phyloP scores from a whole-genome alignment of 2,329 filamentous ascomycete species.

The Xylaria digitata region DNA sequence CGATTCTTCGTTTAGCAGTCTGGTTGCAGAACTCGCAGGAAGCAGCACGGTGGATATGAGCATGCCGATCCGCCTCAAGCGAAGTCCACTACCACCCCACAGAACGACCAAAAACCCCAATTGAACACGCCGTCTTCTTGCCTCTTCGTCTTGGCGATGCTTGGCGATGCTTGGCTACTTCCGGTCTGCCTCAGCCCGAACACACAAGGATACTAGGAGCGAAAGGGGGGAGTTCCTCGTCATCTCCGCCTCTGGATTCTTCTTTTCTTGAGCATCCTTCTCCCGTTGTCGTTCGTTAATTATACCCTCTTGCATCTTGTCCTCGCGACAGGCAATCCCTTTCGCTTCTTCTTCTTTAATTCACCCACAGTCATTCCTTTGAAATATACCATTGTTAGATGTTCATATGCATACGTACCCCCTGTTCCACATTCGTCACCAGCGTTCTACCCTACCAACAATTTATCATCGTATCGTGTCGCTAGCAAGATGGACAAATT shows the following conservation, averaged over 20 bases:
- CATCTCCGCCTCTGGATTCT: slow-evolving; percentile 20
- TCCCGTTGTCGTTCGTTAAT: slow-evolving; percentile 31
- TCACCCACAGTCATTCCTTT: slow-evolving; percentile 40
- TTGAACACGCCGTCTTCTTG: slow-evolving; percentile 26
- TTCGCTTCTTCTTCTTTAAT: slow-evolving; percentile 28
- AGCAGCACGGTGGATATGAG: slow-evolving; percentile 12
- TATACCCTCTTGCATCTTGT: slow-evolving; percentile 19
- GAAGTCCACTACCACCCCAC: slow-evolving; percentile 35
- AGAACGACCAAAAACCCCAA: slow-evolving; percentile 26
- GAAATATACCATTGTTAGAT: slow-evolving; percentile 23
- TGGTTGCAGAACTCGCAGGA: not conserved
- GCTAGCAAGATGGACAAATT: slow-evolving; percentile 45
- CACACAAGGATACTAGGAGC: slow-evolving; percentile 21
- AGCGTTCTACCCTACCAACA: slow-evolving; percentile 27
- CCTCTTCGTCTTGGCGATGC: slow-evolving; percentile 37
- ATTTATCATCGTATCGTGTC: slow-evolving; percentile 4
- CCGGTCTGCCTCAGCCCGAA: slow-evolving; percentile 33
- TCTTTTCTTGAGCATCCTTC: slow-evolving; percentile 31
- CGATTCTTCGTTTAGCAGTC: slow-evolving; percentile 10
- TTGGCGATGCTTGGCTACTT: slow-evolving; percentile 30
- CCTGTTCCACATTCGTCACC: slow-evolving; percentile 29
- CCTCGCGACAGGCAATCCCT: slow-evolving; percentile 25
- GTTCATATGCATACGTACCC: slow-evolving; percentile 31
- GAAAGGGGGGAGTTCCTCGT: slow-evolving; percentile 30
- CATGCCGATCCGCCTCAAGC: slow-evolving; percentile 27